Base-by-base conservation (phyloP, 2,329 filamentous ascomycete genomes). In the Ascocoryne sarcoides region DNA sequence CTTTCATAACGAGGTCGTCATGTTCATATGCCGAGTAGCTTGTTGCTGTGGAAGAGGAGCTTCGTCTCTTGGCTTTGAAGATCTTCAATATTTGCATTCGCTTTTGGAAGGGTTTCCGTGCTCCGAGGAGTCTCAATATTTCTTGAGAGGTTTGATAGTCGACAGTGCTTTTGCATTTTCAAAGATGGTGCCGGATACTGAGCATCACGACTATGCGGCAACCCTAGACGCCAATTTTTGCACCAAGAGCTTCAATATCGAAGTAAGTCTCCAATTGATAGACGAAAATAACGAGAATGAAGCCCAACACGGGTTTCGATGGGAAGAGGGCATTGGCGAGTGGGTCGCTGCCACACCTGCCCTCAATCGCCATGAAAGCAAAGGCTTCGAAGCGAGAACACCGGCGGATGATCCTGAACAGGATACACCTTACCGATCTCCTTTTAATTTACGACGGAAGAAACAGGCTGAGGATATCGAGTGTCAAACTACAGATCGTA, bases 291-390 rank as follows among this genome's bases (percentile, higher is more conserved):
- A 40, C 18, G 21, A 17, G 19, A 28, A 42, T 12, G 39, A 47
- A n/a, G 33, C 39, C 20, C 20, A 17, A 19, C 44, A 37, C 15
- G 53, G 53, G 54, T 73, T 63, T 56, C 58, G 67, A 21, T 76
- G 71, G 71, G 72, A 75, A 51, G 70, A 73, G 50, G 68, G 66
- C 32, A 74, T 76, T 52, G 66, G 69, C 26, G 72, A 75, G 54
- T 76, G 72, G 71, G 66, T 76, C 37, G 68, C 63, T 14, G 62
- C 59, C 29, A 73, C 68, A 32, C 71, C 71, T 19, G 57, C 37
- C 35, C 12, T 26, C 7, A 7, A 26, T 26, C 23, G 23, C 31
- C 9, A 15, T 9, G 14, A 33, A 14, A 5, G 15, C 7, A 4
- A 19, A 10, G 15, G 17, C 12, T 36, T 36, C 17, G 33, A 9